Percentiles rank a stretch among this genome's conserved stretches.
Conservation (phyloP, 1,284 basidiomycete species). For the Fomitopsis betulina region DNA sequence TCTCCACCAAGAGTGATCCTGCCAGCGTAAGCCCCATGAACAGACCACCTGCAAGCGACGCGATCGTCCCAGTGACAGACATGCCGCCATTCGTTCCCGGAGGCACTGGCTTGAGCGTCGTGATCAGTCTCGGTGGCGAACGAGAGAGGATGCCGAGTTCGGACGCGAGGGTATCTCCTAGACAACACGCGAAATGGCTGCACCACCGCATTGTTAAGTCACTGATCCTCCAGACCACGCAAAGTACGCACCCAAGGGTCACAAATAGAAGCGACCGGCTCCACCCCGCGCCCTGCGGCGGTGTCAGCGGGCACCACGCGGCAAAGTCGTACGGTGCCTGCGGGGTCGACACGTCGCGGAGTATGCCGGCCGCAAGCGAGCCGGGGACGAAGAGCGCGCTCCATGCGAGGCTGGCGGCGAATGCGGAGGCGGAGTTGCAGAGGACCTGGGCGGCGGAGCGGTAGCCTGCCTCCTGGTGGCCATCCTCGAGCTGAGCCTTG, state of each 20-base stretch:
- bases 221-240: not conserved
- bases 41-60: constrained; percentile 71
- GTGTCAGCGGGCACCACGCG: constrained; percentile 52
- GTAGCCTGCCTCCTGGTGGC: constrained; percentile 66
- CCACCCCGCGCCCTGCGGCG: constrained; percentile 36
- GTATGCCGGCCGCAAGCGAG: constrained; percentile 18
- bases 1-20: constrained; percentile 60
- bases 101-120: constrained; percentile 70
- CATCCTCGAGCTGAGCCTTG: constrained; percentile 80
- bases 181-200: constrained; percentile 79
- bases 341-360: constrained; percentile 14
- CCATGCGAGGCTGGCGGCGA: constrained; percentile 66
- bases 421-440: constrained; percentile 72
- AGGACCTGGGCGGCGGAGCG: constrained; percentile 78
- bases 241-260: constrained; percentile 60
- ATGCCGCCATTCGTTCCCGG: constrained; percentile 92
- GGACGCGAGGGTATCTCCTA: constrained; percentile 79
- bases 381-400: constrained; percentile 48
- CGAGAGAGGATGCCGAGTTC: constrained; percentile 81
- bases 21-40: constrained; percentile 65
- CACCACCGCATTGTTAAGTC: not conserved
- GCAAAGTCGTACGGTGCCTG: constrained; percentile 24
- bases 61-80: constrained; percentile 68
- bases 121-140: constrained; percentile 68
- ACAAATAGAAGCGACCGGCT: constrained; percentile 61